Base-by-base conservation (phyloP, 1,284 basidiomycete genomes). In the Naganishia sp. region DNA sequence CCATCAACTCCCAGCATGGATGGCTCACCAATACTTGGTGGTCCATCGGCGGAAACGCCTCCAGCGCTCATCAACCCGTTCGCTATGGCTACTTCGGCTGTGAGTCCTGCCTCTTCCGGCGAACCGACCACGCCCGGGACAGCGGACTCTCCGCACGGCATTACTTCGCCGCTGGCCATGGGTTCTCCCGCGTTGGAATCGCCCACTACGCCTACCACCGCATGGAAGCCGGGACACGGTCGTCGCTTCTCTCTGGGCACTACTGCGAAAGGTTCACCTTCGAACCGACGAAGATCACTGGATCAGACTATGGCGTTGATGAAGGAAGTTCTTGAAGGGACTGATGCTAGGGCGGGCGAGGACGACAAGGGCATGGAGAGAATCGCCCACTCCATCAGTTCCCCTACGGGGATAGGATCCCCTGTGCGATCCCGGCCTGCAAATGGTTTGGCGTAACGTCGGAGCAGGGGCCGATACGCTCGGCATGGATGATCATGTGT, bases 241-340 rank as follows among this genome's bases (percentile, higher is more conserved):
- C 85, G 94, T 23, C 89, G 93, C 71, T 88, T 90, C 65, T 94
- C 92, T 75, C 81, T 99, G 68, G 96, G 96, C 3, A 99, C 96
- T 67, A 99, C 95, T 71, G 35, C 35, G 35, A 90, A 90, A 86
- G 96, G 94, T 53, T 92, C 89, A 75, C 95, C 96, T 11, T 94
- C 90, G 74, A 99, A 89, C 67, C 84, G 96, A 71, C 83, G 94
- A 77, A 84, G 94, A 73, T 94, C 91, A 75, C 82, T 99, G 76
- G 95, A 98, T 83, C 94, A 90, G 76, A 99, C 95, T 62, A 93
- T 96, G 83, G 89, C 89, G 72, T 86, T 98, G 79, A 96, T 99
- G 75, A 89, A 93, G 79, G 90, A 90, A 71, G 90, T 89, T 13
- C 85, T 88, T 77, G 92, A 92, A 68, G 89, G 88, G 46, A 84